Evolutionary conservation across 345 rosid genomes (phyloP).

Genomic region (Eutrema japonicum): DNA sequence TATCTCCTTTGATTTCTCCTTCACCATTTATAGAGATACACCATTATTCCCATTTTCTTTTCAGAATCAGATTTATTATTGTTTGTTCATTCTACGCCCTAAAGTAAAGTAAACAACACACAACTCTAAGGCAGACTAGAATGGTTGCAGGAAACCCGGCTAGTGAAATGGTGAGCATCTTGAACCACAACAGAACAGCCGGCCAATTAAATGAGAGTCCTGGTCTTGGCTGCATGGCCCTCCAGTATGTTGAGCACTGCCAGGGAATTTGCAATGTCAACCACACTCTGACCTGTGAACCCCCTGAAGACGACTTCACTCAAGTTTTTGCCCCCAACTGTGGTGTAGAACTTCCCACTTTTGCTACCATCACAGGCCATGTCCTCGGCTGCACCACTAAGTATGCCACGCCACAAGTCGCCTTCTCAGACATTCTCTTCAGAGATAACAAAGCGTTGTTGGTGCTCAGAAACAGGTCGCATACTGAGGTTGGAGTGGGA

Average conservation of each 20-base stretch:
- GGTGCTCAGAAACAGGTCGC: slow-evolving; percentile 64
- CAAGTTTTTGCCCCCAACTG: slow-evolving; percentile 85
- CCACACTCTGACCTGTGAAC: slow-evolving; percentile 60
- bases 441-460: slow-evolving; percentile 56
- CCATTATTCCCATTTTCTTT: neutral
- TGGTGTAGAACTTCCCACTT: slow-evolving; percentile 78
- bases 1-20: too few relatives aligned
- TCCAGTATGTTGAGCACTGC: slow-evolving; percentile 73
- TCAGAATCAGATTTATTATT: neutral
- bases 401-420: slow-evolving; percentile 57
- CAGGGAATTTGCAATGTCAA: slow-evolving; percentile 67
- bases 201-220: slow-evolving; percentile 65
- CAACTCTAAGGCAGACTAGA: neutral
- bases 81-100: neutral
- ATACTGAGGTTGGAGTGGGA: slow-evolving; percentile 76
- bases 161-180: slow-evolving; percentile 69
- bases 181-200: slow-evolving; percentile 72
- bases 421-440: slow-evolving; percentile 65
- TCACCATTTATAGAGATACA: neutral
- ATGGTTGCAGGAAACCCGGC: slow-evolving; percentile 71
- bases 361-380: slow-evolving; percentile 74
- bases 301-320: slow-evolving; percentile 71
- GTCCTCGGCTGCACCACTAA: slow-evolving; percentile 73
- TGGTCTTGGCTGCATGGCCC: slow-evolving; percentile 90
- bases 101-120: neutral